These are phyloP conservation scores for Lecanicillium sp. DNA, from an alignment of 2,329 filamentous ascomycete species.

Conservation along the genomic window DNA sequence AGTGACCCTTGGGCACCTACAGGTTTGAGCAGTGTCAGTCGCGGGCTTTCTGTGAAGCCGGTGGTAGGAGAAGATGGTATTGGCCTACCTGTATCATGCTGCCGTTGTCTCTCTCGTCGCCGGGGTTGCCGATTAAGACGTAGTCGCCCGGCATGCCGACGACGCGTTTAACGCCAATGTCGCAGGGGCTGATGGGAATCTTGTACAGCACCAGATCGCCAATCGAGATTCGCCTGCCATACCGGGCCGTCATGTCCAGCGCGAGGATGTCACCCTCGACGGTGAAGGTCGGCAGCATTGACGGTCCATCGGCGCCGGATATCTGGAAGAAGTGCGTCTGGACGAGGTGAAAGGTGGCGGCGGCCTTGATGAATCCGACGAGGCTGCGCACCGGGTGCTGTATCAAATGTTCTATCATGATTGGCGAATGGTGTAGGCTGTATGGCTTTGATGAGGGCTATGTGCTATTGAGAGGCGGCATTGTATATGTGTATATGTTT, in stretches of 20 bases:
- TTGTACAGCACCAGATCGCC: constrained; percentile 78
- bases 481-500: neutral
- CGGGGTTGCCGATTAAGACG: constrained; percentile 58
- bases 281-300: constrained; percentile 82
- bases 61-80: neutral
- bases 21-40: constrained; percentile 1
- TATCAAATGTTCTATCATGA: constrained; percentile 23
- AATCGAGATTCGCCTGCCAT: constrained; percentile 58
- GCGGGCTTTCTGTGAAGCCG: neutral
- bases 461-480: neutral
- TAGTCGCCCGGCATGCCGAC: constrained; percentile 70
- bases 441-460: neutral
- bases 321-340: constrained; percentile 55
- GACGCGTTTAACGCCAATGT: constrained; percentile 70
- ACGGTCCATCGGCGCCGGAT: constrained; percentile 59
- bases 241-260: constrained; percentile 58
- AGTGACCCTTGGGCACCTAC: constrained; percentile 87
- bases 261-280: constrained; percentile 61
- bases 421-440: neutral
- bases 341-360: constrained; percentile 36
- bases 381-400: constrained; percentile 31
- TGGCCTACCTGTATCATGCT: constrained; percentile 57
- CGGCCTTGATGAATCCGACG: constrained; percentile 24
- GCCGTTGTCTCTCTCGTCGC: constrained; percentile 31
- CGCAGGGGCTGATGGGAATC: constrained; percentile 59